These are phyloP conservation scores for Ophiosphaerella herpotricha DNA, from an alignment of 2,329 filamentous ascomycete species.

Conservation along the genomic window DNA sequence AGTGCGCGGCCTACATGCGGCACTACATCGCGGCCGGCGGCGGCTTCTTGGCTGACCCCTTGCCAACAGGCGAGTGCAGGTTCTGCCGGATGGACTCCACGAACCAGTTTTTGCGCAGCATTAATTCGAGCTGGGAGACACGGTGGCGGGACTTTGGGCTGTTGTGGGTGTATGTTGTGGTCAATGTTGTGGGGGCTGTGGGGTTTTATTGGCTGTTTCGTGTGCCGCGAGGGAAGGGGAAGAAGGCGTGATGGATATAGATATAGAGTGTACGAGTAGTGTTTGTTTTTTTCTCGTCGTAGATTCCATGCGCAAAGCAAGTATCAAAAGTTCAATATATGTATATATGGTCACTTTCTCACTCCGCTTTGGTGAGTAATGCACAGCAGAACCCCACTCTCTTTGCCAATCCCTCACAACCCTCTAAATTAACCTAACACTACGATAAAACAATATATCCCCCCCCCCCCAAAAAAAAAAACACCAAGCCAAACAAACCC, in stretches of 20 bases:
- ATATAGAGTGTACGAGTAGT: too few relatives aligned
- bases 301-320: too few relatives aligned
- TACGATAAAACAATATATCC: too few relatives aligned
- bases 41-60: slow-evolving; percentile 51
- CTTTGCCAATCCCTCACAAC: not conserved
- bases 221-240: slow-evolving; percentile 55
- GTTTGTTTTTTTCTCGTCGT: too few relatives aligned
- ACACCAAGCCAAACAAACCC: slow-evolving; percentile 48
- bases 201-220: slow-evolving; percentile 59
- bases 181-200: slow-evolving; percentile 55
- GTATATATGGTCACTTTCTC: too few relatives aligned
- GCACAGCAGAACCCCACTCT: not conserved
- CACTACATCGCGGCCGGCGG: slow-evolving; percentile 45
- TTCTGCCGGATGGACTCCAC: slow-evolving; percentile 56
- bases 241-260: slow-evolving; percentile 11
- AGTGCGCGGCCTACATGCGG: slow-evolving; percentile 51
- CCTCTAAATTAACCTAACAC: too few relatives aligned
- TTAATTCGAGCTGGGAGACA: slow-evolving; percentile 51
- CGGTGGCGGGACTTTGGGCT: slow-evolving; percentile 65
- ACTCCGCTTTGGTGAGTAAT: slow-evolving; percentile 1
- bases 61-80: slow-evolving; percentile 48
- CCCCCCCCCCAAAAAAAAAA: not conserved
- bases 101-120: slow-evolving; percentile 52
- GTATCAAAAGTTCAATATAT: too few relatives aligned
- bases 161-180: slow-evolving; percentile 56